A percentile compares a stretch with the other conserved stretches of the same genome.
Conservation (phyloP, 495 filamentous ascomycete genomes). For the Lasiosphaeria ovina region DNA sequence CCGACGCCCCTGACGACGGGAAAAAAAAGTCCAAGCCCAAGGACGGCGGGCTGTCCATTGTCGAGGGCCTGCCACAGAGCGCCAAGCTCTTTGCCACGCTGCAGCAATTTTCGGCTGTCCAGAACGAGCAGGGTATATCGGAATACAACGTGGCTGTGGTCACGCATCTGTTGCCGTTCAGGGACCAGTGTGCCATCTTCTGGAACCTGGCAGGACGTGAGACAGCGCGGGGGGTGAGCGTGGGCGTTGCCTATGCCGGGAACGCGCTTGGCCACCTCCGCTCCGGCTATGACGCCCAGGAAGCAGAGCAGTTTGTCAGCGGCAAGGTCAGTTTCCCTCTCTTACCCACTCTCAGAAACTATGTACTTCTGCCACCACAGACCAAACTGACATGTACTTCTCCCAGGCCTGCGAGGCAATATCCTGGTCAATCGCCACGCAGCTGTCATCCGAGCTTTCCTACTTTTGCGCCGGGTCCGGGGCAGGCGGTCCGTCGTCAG, state of each 20-base stretch:
- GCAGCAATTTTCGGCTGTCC: conserved; percentile 5
- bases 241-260: conserved; percentile 2
- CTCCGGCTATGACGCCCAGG: neutral
- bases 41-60: conserved; percentile 11
- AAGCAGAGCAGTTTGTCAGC: conserved; percentile 6
- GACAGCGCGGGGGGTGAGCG: neutral
- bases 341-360: neutral
- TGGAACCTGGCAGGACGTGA: conserved; percentile 23
- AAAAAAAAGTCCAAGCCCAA: conserved; percentile 7
- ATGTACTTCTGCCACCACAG: neutral
- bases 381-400: neutral
- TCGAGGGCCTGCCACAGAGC: conserved; percentile 22
- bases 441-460: conserved; percentile 14
- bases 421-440: conserved; percentile 16
- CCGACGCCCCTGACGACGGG: neutral
- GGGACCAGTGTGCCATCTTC: conserved; percentile 22
- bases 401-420: conserved; percentile 9
- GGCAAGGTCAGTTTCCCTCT: conserved; percentile 8
- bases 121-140: conserved; percentile 9
- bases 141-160: conserved; percentile 24
- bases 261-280: neutral
- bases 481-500: neutral
- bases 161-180: conserved; percentile 22
- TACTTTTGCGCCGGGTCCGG: conserved; percentile 15
- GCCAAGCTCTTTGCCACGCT: conserved; percentile 20